These are phyloP conservation scores for Nannizziopsis arthrosporioides DNA, from an alignment of 2,329 filamentous ascomycete species.

Conservation along the genomic window DNA sequence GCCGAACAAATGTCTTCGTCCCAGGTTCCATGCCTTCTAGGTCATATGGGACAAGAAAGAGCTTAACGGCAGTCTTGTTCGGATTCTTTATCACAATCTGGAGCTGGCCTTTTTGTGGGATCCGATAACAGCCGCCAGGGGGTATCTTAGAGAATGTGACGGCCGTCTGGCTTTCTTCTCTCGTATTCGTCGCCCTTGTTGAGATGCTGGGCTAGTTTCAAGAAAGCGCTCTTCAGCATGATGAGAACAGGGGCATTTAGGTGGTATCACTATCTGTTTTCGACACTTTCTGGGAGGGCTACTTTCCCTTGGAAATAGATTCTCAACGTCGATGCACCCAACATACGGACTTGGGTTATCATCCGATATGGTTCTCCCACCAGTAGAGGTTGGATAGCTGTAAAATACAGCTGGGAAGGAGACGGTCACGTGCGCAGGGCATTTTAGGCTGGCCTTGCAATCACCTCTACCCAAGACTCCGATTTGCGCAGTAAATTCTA, in stretches of 20 bases:
- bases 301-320: constrained; percentile 49
- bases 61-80: constrained; percentile 93
- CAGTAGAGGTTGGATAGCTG: constrained; percentile 63
- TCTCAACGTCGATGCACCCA: constrained; percentile 81
- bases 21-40: constrained; percentile 83
- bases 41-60: constrained; percentile 90
- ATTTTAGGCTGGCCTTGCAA: constrained; percentile 73
- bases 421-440: constrained; percentile 79
- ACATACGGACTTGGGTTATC: constrained; percentile 95
- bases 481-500: constrained; percentile 90
- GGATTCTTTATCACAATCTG: constrained; percentile 98
- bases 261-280: constrained; percentile 16
- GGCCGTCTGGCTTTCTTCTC: constrained; percentile 50
- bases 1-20: constrained; percentile 90
- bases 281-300: constrained; percentile 31
- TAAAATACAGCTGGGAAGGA: constrained; percentile 95
- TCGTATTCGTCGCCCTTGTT: constrained; percentile 31
- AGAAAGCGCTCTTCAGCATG: constrained; percentile 9
- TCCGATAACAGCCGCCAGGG: constrained; percentile 86
- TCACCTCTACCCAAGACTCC: constrained; percentile 82
- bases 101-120: constrained; percentile 83
- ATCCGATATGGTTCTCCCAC: constrained; percentile 53
- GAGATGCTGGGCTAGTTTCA: constrained; percentile 16
- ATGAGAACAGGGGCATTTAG: constrained; percentile 13
- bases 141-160: constrained; percentile 51